Evolutionary conservation across 208 protist species (phyloP).

Genomic region (Phytomonas francai): DNA sequence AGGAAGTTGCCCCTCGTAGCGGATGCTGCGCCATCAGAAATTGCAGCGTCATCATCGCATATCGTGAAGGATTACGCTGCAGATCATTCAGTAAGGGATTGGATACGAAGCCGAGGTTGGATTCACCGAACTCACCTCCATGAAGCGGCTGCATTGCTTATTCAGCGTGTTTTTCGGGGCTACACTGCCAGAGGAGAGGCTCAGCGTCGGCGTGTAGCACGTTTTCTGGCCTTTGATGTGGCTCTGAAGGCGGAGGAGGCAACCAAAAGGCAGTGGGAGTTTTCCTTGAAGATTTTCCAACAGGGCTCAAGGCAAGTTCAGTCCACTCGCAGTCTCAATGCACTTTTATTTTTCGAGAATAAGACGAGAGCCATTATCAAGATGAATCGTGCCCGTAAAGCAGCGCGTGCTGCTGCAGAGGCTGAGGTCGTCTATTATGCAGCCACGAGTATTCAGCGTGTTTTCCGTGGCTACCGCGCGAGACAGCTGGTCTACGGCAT

Average conservation of each 20-base stretch:
- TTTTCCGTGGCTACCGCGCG: constrained; percentile 46
- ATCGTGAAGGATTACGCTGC: constrained; percentile 41
- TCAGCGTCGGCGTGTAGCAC: constrained; percentile 27
- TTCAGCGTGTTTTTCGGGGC: constrained; percentile 69
- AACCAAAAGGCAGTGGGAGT: constrained; percentile 28
- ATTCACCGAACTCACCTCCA: constrained; percentile 61
- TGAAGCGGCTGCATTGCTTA: constrained; percentile 70
- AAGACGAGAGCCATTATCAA: constrained; percentile 47
- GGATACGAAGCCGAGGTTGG: constrained; percentile 57
- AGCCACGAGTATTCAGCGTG: constrained; percentile 45
- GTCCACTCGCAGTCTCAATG: constrained; percentile 8
- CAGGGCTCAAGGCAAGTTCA: constrained; percentile 13
- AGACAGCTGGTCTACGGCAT: constrained; percentile 24
- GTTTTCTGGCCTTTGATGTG: constrained; percentile 30
- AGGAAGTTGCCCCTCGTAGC: not conserved
- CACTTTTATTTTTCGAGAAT: constrained; percentile 43
- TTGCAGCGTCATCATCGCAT: constrained; percentile 3
- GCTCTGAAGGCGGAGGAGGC: constrained; percentile 35
- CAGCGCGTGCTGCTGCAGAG: constrained; percentile 14
- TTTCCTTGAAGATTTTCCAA: constrained; percentile 28
- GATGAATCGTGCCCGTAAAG: constrained; percentile 31
- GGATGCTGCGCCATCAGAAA: not conserved
- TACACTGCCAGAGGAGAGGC: constrained; percentile 36
- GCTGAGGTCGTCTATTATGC: constrained; percentile 29
- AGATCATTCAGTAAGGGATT: constrained; percentile 13